Evolutionary conservation across 208 protist genomes (phyloP).

Genomic region (Trypanosoma conorhini): DNA sequence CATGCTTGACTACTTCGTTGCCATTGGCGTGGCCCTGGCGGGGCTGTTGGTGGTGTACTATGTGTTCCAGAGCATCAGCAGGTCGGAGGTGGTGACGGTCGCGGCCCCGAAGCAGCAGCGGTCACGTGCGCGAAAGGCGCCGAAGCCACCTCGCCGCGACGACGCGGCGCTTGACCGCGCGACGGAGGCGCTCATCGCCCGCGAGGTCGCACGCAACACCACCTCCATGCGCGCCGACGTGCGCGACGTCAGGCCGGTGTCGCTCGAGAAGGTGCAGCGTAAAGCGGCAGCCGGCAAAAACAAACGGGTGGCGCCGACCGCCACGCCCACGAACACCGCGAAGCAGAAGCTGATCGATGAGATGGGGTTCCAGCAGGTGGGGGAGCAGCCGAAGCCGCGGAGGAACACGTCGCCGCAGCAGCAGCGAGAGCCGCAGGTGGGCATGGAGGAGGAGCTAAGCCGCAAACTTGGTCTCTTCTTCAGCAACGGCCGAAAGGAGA

Average conservation of each 20-base stretch:
- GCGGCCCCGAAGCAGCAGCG: conserved; percentile 21
- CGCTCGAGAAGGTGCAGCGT: conserved; percentile 49
- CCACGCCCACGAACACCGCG: conserved; percentile 12
- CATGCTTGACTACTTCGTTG: conserved; percentile 77
- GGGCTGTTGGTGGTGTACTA: conserved; percentile 67
- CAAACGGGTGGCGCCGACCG: neutral
- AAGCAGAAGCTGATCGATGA: conserved; percentile 50
- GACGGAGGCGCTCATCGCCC: conserved; percentile 66
- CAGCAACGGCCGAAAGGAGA: conserved; percentile 47
- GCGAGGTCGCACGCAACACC: conserved; percentile 53
- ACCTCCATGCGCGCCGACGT: conserved; percentile 57
- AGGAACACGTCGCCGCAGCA: conserved; percentile 19
- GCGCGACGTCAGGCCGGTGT: conserved; percentile 38
- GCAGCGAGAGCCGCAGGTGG: conserved; percentile 4
- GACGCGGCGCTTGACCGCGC: conserved; percentile 59
- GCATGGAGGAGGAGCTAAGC: conserved; percentile 55
- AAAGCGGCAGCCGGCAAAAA: conserved; percentile 4
- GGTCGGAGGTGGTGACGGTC: conserved; percentile 29
- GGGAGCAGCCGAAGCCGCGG: conserved; percentile 22
- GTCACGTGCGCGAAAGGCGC: conserved; percentile 37
- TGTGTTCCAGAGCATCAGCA: conserved; percentile 66
- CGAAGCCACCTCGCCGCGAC: conserved; percentile 27
- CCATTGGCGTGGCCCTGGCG: conserved; percentile 53
- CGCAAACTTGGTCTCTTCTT: conserved; percentile 79
- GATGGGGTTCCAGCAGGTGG: conserved; percentile 51